Evolutionary conservation across 2,329 filamentous ascomycete genomes (phyloP), one percentile per base, ranked within the genome.

Genomic region (Herpotrichia juniperi): DNA sequence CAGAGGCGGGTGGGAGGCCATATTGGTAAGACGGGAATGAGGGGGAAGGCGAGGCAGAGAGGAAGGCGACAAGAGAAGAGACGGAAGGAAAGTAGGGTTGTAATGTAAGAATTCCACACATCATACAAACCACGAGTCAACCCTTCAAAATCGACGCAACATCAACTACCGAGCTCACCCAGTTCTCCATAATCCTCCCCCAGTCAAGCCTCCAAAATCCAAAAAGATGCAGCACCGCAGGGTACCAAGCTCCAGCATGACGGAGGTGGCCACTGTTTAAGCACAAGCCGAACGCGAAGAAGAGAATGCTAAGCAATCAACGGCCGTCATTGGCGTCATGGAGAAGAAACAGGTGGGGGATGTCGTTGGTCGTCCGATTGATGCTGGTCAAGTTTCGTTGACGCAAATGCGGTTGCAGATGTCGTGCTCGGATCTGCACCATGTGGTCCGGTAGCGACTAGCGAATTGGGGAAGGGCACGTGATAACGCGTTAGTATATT

Each of bases 1-100:
- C 1, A 48, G 16, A 16, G 46, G 43, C 14, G 53, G 24, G 24
- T 45, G 39, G 3, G 42, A 48, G 21, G 56, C 44, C 60, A 64
- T 64, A 6, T 25, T 40, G 9, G 2, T 3, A n/a, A 21, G n/a
- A 10, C 16, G 25, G 16, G 24, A 12, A 19, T 4, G 28, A 22
- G 21, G 4, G 9, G 40, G 14, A 17, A 19, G 14, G 28, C 22
- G 42, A 31, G 22, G 9, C 3, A 2, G 21, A 21, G n/a, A 10
- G 26, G 25, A 11, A 34, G 9, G 30, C 4, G 28, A 22, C 14
- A 5, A 25, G 40, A 21, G 28, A 19, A 24, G 28, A 34, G 42
- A 31, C 16, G 16, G 25, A 44, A 24, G 26, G 34, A 17, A 34
- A 45, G 26, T 9, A 43, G n/a, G 39, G n/a, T n/a, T 28, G 14